Evolutionary conservation across 2,329 filamentous ascomycete species (phyloP).

Genomic region (Fusarium vanettenii): DNA sequence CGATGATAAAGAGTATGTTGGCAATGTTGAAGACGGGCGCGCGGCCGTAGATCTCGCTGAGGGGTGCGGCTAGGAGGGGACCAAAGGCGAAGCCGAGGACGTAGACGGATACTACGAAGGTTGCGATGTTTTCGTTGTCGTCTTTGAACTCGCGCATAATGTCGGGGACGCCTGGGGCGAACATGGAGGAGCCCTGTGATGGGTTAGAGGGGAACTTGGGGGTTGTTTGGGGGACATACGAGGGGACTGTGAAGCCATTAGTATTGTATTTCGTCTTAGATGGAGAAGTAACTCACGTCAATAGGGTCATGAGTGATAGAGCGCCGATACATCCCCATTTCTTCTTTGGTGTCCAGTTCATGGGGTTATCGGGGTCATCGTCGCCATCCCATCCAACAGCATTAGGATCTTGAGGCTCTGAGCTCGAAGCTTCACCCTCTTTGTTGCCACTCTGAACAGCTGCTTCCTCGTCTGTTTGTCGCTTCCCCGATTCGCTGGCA

Average conservation of each 20-base stretch:
- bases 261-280: neutral
- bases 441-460: neutral
- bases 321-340: conserved; percentile 50
- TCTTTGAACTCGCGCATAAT: conserved; percentile 59
- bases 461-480: conserved; percentile 23
- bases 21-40: conserved; percentile 48
- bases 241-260: conserved; percentile 36
- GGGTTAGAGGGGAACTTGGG: neutral
- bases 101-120: conserved; percentile 58
- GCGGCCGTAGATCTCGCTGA: conserved; percentile 71
- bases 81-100: conserved; percentile 67
- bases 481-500: neutral
- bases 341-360: conserved; percentile 70
- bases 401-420: conserved; percentile 27
- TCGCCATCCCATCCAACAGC: conserved; percentile 41
- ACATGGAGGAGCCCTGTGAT: conserved; percentile 44
- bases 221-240: conserved; percentile 5
- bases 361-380: conserved; percentile 68
- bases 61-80: conserved; percentile 71
- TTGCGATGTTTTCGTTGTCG: conserved; percentile 50
- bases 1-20: conserved; percentile 69
- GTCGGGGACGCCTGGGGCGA: conserved; percentile 55
- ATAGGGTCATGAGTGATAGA: conserved; percentile 45
- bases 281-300: conserved; percentile 34
- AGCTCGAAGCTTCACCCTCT: neutral